Percentiles rank a stretch among this genome's conserved stretches.
Conservation (phyloP, 2,329 filamentous ascomycete species). For the Phialemonium atrogriseum region DNA sequence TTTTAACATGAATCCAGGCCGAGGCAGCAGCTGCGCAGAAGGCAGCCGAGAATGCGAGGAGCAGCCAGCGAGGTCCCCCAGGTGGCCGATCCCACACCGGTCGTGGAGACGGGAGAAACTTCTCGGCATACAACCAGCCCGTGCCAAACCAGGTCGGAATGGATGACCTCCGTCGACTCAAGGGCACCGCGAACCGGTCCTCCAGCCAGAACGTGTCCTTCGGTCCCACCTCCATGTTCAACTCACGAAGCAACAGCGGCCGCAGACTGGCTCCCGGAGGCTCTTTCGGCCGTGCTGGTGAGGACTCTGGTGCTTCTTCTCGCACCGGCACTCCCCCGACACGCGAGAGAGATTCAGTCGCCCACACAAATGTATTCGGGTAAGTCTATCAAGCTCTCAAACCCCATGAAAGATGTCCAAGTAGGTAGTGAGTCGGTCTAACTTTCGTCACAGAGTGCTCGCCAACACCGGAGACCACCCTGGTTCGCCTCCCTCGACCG, state of each 20-base stretch:
- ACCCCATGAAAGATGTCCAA: not conserved
- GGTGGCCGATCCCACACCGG: slow-evolving; percentile 58
- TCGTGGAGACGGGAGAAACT: slow-evolving; percentile 80
- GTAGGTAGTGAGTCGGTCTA: slow-evolving; percentile 20
- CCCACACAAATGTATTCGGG: slow-evolving; percentile 88
- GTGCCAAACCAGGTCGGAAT: slow-evolving; percentile 81
- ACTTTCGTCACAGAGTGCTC: slow-evolving; percentile 37
- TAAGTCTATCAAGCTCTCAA: slow-evolving; percentile 37
- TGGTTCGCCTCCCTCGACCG: slow-evolving; percentile 61
- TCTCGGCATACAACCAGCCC: slow-evolving; percentile 65
- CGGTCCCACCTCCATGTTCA: slow-evolving; percentile 80
- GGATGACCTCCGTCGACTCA: slow-evolving; percentile 84
- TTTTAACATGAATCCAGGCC: too few species aligned
- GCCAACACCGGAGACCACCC: slow-evolving; percentile 55
- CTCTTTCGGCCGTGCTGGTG: slow-evolving; percentile 62
- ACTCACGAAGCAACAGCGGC: slow-evolving; percentile 84
- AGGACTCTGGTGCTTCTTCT: slow-evolving; percentile 82
- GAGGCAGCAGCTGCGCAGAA: slow-evolving; percentile 74
- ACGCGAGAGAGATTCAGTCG: slow-evolving; percentile 38
- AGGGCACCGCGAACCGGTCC: slow-evolving; percentile 49
- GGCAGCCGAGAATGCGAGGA: slow-evolving; percentile 60
- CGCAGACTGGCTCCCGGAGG: slow-evolving; percentile 70
- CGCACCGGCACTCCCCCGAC: slow-evolving; percentile 81
- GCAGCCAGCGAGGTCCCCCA: slow-evolving; percentile 56
- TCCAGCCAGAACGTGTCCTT: slow-evolving; percentile 58